Evolutionary conservation across 148 eudicot genomes (phyloP), one percentile per base, ranked within the genome.

Genomic region (Vaccinium macrocarpon): DNA sequence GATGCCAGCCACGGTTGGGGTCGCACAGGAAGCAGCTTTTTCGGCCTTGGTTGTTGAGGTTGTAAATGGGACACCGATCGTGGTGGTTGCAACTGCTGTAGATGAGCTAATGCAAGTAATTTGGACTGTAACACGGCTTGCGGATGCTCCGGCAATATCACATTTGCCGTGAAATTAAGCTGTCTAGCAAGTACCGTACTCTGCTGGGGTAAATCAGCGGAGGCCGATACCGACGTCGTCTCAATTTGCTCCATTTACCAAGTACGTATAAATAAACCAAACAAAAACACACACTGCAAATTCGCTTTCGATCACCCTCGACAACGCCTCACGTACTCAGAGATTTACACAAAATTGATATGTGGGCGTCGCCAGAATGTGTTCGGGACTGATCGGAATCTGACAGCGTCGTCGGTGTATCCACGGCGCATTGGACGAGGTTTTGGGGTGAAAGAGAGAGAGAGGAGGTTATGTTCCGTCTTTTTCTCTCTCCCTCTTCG

Each of bases 121-220:
- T 81, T 84, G 55, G 86, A 78, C 81, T 87, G 84, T n/a, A 85
- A 81, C 29, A 64, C 82, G 68, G 91, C 84, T 53, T 85, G 88
- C 0, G 85, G 89, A 82, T 75, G 89, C 49, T 83, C 84, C 35
- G 86, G 87, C 84, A 85, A 48, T 42, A 85, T 50, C 81, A 74
- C 55, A 79, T 78, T 75, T 61, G 82, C 88, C 82, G 91, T 42
- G 82, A 92, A 92, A 88, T 92, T 92, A 76, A 92, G 85, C 81
- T 92, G 95, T 59, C 93, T 88, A 81, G 88, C 90, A 71, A 87
- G 86, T 42, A 42, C 46, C 84, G 85, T 89, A 71, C 86, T 86
- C 55, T 79, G 79, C 59, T 42, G 46, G 0, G 64, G 74, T 15
- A 87, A 71, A 64, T 81, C 87, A n/a, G 84, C 62, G 19, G 79